Evolutionary conservation across 2,329 filamentous ascomycete species (phyloP).

Genomic region (Paecilomyces niveus): DNA sequence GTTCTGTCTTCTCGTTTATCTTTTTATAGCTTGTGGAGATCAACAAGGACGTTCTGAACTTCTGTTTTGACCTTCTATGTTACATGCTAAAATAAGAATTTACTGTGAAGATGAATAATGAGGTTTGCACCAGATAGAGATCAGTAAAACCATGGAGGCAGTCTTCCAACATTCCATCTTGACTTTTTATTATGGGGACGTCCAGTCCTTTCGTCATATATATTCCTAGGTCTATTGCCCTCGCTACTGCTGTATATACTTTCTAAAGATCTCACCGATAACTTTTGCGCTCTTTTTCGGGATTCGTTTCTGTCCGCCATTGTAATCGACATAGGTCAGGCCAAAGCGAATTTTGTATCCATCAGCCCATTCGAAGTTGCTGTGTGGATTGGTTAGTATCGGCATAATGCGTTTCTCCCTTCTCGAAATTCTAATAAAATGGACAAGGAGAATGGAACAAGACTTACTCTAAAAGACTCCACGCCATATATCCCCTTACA

Average conservation of each 20-base stretch:
- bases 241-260: conserved; percentile 54
- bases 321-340: conserved; percentile 75
- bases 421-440: background rate
- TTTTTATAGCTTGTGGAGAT: too few relatives aligned
- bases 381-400: conserved; percentile 16
- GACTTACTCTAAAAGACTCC: conserved; percentile 73
- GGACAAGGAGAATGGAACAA: conserved; percentile 8
- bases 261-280: conserved; percentile 64
- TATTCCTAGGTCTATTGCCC: background rate
- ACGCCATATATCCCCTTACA: conserved; percentile 73
- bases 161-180: background rate
- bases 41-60: too few relatives aligned
- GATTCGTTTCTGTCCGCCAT: conserved; percentile 67
- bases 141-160: too few relatives aligned
- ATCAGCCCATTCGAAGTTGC: conserved; percentile 88
- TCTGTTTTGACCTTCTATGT: too few relatives aligned
- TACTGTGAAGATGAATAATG: too few relatives aligned
- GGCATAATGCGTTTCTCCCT: conserved; percentile 1
- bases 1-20: too few relatives aligned
- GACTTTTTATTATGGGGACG: background rate
- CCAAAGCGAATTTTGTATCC: conserved; percentile 83
- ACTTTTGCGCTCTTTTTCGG: conserved; percentile 77
- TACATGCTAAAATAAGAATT: too few relatives aligned
- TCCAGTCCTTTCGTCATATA: background rate
- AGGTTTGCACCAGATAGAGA: too few relatives aligned